phyloP scores from a whole-genome alignment of 495 filamentous ascomycete genomes.

The Tuber microsphaerosporum region DNA sequence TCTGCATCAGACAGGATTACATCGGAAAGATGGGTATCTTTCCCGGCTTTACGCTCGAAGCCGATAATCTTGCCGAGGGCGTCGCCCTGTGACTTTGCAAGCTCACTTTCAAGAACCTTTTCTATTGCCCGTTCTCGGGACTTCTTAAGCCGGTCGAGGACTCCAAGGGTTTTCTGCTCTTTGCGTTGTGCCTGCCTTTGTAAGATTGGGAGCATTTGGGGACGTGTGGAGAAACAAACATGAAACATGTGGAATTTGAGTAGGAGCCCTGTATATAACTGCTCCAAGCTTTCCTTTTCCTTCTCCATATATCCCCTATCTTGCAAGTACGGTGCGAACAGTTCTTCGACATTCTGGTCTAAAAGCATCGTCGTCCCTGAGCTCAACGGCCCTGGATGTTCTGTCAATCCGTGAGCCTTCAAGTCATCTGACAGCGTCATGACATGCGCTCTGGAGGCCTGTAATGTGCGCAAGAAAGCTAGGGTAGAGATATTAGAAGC shows the following conservation, averaged over 20 bases:
- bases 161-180: slow-evolving; percentile 40
- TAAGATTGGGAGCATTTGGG: slow-evolving; percentile 27
- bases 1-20: slow-evolving; percentile 87
- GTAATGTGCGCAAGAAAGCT: slow-evolving; percentile 82
- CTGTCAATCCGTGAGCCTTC: slow-evolving; percentile 88
- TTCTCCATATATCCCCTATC: slow-evolving; percentile 93
- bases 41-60: slow-evolving; percentile 38
- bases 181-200: slow-evolving; percentile 42
- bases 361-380: slow-evolving; percentile 75
- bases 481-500: slow-evolving; percentile 82
- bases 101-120: slow-evolving; percentile 41
- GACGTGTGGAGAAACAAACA: slow-evolving; percentile 30
- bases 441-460: slow-evolving; percentile 82
- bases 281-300: slow-evolving; percentile 81
- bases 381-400: slow-evolving; percentile 84
- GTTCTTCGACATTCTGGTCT: slow-evolving; percentile 92
- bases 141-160: slow-evolving; percentile 41
- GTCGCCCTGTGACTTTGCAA: slow-evolving; percentile 39
- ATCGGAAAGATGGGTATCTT: slow-evolving; percentile 46
- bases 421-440: slow-evolving; percentile 80
- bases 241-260: slow-evolving; percentile 96
- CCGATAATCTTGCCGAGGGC: slow-evolving; percentile 40
- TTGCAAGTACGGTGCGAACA: slow-evolving; percentile 95
- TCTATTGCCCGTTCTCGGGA: slow-evolving; percentile 39
- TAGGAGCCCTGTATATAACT: slow-evolving; percentile 82